phyloP scores from a whole-genome alignment of 306 rosid species.

The Corylus avellana region DNA sequence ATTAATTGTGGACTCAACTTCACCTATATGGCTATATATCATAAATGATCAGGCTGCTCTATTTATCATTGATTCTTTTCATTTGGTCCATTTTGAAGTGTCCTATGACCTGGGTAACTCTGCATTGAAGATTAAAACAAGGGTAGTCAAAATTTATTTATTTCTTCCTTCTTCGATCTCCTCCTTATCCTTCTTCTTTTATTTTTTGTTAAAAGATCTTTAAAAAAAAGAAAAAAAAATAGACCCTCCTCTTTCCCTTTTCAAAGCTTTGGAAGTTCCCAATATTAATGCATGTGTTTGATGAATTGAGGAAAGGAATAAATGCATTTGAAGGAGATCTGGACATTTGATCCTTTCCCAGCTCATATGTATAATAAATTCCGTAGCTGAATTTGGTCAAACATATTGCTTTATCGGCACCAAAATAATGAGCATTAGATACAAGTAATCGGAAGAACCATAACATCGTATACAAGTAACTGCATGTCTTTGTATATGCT shows the following conservation, averaged over 20 bases:
- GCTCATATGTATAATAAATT: conserved; percentile 3
- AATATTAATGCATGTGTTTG: background rate
- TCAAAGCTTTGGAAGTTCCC: background rate
- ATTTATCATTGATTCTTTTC: background rate
- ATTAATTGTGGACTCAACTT: too few species aligned
- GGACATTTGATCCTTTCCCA: conserved; percentile 4
- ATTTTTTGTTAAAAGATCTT: background rate
- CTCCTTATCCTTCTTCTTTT: background rate
- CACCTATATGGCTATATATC: background rate
- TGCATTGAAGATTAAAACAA: background rate
- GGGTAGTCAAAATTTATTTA: background rate
- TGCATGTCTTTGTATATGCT: background rate
- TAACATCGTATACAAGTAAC: conserved; percentile 20
- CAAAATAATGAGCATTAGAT: conserved; percentile 1
- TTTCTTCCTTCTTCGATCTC: too few species aligned
- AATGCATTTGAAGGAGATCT: conserved; percentile 2
- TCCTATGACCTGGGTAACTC: conserved; percentile 3
- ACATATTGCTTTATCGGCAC: conserved; percentile 11
- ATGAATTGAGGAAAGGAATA: background rate
- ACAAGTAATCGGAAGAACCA: conserved; percentile 15
- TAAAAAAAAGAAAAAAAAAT: too few species aligned
- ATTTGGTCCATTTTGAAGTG: background rate
- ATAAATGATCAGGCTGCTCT: background rate
- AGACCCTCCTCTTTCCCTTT: background rate
- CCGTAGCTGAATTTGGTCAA: background rate